Evolutionary conservation across 306 rosid species (phyloP).

Genomic region (Argentina anserina): DNA sequence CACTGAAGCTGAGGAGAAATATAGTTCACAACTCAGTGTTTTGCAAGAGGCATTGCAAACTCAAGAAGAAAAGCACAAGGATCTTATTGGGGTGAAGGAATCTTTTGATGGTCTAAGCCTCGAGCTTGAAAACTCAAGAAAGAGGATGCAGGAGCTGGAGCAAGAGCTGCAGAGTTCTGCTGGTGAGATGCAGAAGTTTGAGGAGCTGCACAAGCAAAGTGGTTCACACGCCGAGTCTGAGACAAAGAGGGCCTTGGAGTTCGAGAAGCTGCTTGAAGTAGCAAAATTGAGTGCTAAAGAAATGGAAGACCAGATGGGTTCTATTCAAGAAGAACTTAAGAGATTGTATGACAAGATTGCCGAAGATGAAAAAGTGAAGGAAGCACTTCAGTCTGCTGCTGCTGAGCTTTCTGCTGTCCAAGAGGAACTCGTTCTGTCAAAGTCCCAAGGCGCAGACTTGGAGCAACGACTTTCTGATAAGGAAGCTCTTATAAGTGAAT

Average conservation of each 20-base stretch:
- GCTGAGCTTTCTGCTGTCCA: conserved; percentile 62
- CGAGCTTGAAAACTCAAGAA: conserved; percentile 67
- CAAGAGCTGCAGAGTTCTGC: conserved; percentile 50
- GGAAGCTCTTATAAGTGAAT: conserved; percentile 51
- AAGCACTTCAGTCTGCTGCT: conserved; percentile 56
- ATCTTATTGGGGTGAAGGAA: conserved; percentile 66
- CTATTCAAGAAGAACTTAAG: conserved; percentile 70
- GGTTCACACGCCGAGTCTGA: conserved; percentile 75
- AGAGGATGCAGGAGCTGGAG: conserved; percentile 61
- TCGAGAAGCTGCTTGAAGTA: conserved; percentile 70
- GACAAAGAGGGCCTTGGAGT: conserved; percentile 59
- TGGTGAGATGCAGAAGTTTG: conserved; percentile 59
- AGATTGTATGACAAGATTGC: conserved; percentile 60
- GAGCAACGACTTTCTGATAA: conserved; percentile 54
- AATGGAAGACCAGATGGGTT: conserved; percentile 61
- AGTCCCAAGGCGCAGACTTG: conserved; percentile 54
- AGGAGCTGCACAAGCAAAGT: conserved; percentile 85
- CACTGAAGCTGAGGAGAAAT: conserved; percentile 58
- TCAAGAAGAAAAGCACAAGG: conserved; percentile 68
- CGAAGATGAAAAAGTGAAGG: conserved; percentile 70
- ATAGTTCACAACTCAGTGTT: conserved; percentile 49
- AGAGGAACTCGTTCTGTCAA: conserved; percentile 62
- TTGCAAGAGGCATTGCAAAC: conserved; percentile 65
- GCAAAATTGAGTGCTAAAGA: conserved; percentile 51
- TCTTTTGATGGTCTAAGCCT: conserved; percentile 49